A percentile compares a stretch with the other conserved stretches of the same genome.
phyloP scores from a whole-genome alignment of 331 rosid genomes.

The Acacia concinna region DNA sequence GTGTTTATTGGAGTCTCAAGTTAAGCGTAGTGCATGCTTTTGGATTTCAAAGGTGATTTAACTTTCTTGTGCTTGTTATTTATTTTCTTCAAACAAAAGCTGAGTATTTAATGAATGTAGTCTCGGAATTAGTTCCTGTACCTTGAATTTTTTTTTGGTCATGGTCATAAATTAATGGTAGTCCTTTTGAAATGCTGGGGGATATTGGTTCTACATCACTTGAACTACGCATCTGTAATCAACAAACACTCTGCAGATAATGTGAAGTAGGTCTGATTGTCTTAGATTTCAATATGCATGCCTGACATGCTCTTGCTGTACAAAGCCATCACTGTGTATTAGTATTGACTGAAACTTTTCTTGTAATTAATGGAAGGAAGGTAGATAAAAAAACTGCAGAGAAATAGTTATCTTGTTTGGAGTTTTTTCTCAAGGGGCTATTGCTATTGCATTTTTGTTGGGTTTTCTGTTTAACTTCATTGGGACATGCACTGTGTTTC shows the following conservation, averaged over 20 bases:
- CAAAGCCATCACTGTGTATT: not conserved
- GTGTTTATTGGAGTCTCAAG: conserved; percentile 1
- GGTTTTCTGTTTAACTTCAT: not conserved
- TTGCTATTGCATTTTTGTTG: not conserved
- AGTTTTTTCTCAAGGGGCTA: not conserved
- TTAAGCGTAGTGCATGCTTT: not conserved
- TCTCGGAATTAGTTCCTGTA: conserved; percentile 2
- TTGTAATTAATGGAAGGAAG: not conserved
- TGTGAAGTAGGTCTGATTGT: conserved; percentile 20
- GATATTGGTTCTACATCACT: conserved; percentile 1
- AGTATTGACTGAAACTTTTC: not conserved
- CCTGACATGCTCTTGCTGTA: not conserved
- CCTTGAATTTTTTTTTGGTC: conserved; percentile 11
- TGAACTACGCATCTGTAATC: not conserved
- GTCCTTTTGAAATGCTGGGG: conserved; percentile 5
- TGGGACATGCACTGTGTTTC: not conserved
- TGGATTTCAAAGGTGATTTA: conserved; percentile 13
- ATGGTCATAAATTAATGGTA: conserved; percentile 14
- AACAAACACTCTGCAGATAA: conserved; percentile 9
- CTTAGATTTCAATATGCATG: not conserved
- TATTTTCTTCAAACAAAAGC: not conserved
- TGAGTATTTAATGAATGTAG: not conserved
- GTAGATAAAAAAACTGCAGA: not conserved
- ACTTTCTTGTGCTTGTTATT: conserved; percentile 13
- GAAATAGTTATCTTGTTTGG: conserved; percentile 12